A percentile compares a stretch with the other conserved stretches of the same genome.
These are phyloP conservation scores for Epithemia pelagica DNA, from an alignment of 108 stramenopile genomes.

Conservation along the genomic window DNA sequence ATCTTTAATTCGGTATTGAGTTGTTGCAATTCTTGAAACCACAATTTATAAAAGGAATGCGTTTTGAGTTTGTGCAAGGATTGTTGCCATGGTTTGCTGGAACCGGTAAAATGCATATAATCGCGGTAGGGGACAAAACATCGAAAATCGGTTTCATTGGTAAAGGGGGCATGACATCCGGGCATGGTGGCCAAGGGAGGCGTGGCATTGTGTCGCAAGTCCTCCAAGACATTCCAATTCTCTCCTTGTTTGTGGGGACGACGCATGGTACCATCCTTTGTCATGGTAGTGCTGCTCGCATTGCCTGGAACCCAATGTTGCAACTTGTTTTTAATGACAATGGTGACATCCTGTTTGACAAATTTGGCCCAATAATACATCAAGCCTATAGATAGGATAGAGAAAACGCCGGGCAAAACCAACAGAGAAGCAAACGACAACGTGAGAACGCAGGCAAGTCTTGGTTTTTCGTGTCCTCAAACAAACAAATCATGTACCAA, in stretches of 20 bases:
- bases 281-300: no score
- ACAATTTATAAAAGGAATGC: neutral
- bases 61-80: neutral
- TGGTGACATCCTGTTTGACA: conserved; percentile 13
- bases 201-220: neutral
- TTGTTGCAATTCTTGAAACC: conserved; percentile 10
- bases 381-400: conserved; percentile 8
- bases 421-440: conserved; percentile 1
- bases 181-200: neutral
- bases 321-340: conserved; percentile 9
- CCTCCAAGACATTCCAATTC: neutral
- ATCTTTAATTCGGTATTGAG: conserved; percentile 4
- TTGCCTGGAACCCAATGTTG: conserved; percentile 12
- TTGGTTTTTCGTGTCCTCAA: neutral
- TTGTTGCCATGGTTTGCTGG: conserved; percentile 37
- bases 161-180: neutral
- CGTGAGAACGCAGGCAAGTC: conserved; percentile 23
- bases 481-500: neutral
- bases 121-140: conserved; percentile 27
- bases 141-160: neutral
- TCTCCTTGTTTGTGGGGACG: neutral
- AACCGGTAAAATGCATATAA: conserved; percentile 33
- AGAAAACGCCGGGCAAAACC: conserved; percentile 17
- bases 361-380: conserved; percentile 31
- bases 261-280: no score